These are phyloP conservation scores for Zymoseptoria passerinii DNA, from an alignment of 2,329 filamentous ascomycete genomes.

Conservation along the genomic window DNA sequence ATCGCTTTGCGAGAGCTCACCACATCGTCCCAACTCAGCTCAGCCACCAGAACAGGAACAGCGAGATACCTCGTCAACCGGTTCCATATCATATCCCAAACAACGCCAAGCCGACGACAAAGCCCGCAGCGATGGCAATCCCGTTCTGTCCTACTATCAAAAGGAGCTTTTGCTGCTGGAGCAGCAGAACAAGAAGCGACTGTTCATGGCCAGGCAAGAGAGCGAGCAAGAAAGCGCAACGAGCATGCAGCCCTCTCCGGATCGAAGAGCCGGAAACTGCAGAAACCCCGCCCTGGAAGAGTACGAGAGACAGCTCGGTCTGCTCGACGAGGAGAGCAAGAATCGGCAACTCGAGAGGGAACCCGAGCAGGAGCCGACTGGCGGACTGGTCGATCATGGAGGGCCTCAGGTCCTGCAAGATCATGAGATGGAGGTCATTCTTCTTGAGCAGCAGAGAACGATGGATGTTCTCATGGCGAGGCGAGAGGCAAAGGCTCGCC, in stretches of 20 bases:
- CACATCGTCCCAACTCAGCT: conserved; percentile 7
- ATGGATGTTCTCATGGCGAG: neutral
- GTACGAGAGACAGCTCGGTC: neutral
- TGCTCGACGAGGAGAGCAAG: neutral
- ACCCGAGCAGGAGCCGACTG: neutral
- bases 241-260: no score
- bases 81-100: no score
- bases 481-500: neutral
- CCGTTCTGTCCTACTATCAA: conserved; percentile 69
- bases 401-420: neutral
- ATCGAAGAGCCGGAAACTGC: no score
- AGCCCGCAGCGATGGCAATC: no score
- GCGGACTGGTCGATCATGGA: neutral
- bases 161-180: conserved; percentile 73
- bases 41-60: neutral
- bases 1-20: conserved; percentile 19
- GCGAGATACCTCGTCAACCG: neutral
- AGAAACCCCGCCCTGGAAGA: no score
- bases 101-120: neutral
- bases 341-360: neutral
- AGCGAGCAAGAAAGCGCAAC: no score
- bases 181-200: conserved; percentile 29
- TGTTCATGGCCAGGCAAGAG: neutral
- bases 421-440: neutral
- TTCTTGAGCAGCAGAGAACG: neutral